phyloP scores from a whole-genome alignment of 345 rosid species.

The Cardamine chenopodiifolia region DNA sequence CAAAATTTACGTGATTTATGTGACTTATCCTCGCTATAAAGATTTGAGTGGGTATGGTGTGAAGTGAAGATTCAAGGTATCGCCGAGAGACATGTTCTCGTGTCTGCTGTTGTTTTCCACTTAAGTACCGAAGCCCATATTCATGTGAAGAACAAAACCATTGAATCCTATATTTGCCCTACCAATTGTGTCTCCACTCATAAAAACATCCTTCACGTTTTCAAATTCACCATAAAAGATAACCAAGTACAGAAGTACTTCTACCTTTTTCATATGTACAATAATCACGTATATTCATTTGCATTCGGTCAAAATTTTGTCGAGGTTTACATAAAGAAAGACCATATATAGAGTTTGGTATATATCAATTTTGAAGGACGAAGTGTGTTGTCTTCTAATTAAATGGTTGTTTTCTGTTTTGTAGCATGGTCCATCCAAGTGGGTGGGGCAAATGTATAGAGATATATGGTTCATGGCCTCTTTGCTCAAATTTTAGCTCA shows the following conservation, averaged over 20 bases:
- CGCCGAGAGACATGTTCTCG: slow-evolving; percentile 42
- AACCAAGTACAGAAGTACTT: slow-evolving; percentile 20
- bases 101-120: slow-evolving; percentile 40
- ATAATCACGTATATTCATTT: not conserved
- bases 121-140: slow-evolving; percentile 23
- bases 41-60: slow-evolving; percentile 22
- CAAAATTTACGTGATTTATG: not conserved
- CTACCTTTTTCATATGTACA: not conserved
- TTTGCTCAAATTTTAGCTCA: not conserved
- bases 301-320: not conserved
- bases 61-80: slow-evolving; percentile 28
- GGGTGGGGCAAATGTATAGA: slow-evolving; percentile 12
- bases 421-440: slow-evolving; percentile 17
- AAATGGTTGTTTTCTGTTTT: slow-evolving; percentile 22
- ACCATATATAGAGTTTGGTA: slow-evolving; percentile 33
- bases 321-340: slow-evolving; percentile 19
- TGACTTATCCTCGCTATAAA: slow-evolving; percentile 1
- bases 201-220: slow-evolving; percentile 22
- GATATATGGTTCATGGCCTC: not conserved
- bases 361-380: no score
- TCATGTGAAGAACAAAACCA: slow-evolving; percentile 41
- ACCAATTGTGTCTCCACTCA: slow-evolving; percentile 28
- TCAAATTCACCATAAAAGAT: slow-evolving; percentile 19
- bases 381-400: slow-evolving; percentile 15
- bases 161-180: slow-evolving; percentile 32